Percentiles rank a stretch among this genome's conserved stretches.
Conservation (phyloP, 371 early-diverging fungal genomes). For the Mucor mucedo region DNA sequence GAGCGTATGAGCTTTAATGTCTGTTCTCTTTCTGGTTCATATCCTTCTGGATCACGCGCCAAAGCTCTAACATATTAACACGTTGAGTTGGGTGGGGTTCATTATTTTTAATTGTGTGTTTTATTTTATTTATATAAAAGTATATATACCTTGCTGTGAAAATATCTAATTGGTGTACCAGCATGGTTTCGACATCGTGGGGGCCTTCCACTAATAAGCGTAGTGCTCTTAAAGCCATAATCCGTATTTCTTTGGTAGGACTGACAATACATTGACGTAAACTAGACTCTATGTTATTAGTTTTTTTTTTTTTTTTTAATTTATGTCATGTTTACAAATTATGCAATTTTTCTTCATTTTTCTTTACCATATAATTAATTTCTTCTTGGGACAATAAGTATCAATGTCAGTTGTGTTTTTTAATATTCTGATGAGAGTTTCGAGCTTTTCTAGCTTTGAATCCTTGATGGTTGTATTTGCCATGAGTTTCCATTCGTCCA, state of each 20-base stretch:
- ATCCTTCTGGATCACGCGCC: constrained; percentile 61
- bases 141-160: constrained; percentile 64
- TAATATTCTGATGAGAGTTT: constrained; percentile 44
- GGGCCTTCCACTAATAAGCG: constrained; percentile 57
- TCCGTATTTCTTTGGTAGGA: constrained; percentile 55
- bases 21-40: constrained; percentile 79
- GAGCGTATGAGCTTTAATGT: constrained; percentile 73
- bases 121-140: background rate
- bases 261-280: constrained; percentile 61
- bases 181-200: constrained; percentile 48
- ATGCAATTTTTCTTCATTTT: background rate
- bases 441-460: constrained; percentile 44
- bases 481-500: constrained; percentile 46
- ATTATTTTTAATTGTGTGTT: background rate
- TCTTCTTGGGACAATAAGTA: constrained; percentile 39
- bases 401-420: constrained; percentile 51
- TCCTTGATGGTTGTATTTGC: constrained; percentile 35
- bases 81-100: too few species aligned
- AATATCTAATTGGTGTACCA: constrained; percentile 64
- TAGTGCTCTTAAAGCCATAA: constrained; percentile 60
- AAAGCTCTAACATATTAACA: constrained; percentile 50
- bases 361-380: constrained; percentile 39
- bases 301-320: background rate
- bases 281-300: constrained; percentile 28
- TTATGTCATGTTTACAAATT: background rate